A percentile compares a stretch with the other conserved stretches of the same genome.
These are phyloP conservation scores for Aphanomyces cochlioides DNA, from an alignment of 352 stramenopile species.

Conservation along the genomic window DNA sequence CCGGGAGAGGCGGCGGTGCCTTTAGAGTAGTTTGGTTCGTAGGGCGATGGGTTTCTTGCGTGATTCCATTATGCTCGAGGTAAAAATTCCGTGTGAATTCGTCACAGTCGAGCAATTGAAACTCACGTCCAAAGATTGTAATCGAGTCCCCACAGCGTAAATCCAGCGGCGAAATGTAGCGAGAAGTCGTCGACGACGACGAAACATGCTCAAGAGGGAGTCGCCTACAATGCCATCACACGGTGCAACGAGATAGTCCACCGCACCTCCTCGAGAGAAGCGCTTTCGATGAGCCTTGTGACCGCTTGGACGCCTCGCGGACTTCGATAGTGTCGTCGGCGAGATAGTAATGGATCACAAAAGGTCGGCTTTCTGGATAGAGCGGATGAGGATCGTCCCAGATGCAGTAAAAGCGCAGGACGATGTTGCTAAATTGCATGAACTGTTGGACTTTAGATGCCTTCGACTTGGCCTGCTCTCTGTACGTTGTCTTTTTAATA, in stretches of 20 bases:
- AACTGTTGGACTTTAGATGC: slow-evolving; percentile 63
- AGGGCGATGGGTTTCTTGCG: slow-evolving; percentile 46
- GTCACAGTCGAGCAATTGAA: slow-evolving; percentile 91
- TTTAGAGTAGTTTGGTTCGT: not conserved
- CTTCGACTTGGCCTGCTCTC: slow-evolving; percentile 37
- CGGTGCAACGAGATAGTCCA: not conserved
- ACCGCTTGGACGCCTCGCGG: slow-evolving; percentile 53
- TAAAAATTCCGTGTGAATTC: slow-evolving; percentile 90
- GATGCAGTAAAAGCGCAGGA: slow-evolving; percentile 88
- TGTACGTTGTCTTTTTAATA: slow-evolving; percentile 45
- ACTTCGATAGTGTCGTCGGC: slow-evolving; percentile 90
- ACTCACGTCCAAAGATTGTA: slow-evolving; percentile 73
- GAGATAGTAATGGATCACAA: slow-evolving; percentile 91
- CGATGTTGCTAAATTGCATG: slow-evolving; percentile 72
- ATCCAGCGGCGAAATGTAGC: slow-evolving; percentile 55
- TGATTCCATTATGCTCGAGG: slow-evolving; percentile 69
- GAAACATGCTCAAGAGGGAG: slow-evolving; percentile 1
- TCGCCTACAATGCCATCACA: too few species aligned
- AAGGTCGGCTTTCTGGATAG: slow-evolving; percentile 84
- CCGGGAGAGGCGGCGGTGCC: not conserved
- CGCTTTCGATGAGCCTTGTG: slow-evolving; percentile 73
- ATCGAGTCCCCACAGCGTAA: slow-evolving; percentile 80
- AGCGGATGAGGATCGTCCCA: slow-evolving; percentile 89
- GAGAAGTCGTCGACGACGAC: slow-evolving; percentile 29
- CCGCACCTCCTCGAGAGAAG: slow-evolving; percentile 68